Evolutionary conservation across 352 stramenopile genomes (phyloP).

Genomic region (Phytophthora europaea): DNA sequence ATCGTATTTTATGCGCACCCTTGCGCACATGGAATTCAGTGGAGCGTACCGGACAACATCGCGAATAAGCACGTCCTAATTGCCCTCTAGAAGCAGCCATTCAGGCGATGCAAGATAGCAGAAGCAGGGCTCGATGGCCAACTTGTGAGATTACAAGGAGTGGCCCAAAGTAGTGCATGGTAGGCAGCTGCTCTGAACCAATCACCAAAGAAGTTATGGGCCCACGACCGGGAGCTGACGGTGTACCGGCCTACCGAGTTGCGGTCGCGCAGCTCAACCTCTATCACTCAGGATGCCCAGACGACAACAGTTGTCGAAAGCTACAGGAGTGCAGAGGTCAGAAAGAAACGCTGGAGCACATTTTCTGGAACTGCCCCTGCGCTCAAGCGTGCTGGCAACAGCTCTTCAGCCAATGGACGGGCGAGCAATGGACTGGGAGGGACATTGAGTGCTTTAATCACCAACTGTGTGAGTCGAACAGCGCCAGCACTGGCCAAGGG

Average conservation of each 20-base stretch:
- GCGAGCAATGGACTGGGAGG: background rate
- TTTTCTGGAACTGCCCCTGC: background rate
- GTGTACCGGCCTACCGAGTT: background rate
- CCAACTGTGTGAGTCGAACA: background rate
- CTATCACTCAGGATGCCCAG: background rate
- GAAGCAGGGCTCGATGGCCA: too few species aligned
- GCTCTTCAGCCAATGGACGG: background rate
- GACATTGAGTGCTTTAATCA: background rate
- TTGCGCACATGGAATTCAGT: background rate
- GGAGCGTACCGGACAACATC: background rate
- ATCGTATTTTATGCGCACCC: background rate
- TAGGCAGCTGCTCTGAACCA: background rate
- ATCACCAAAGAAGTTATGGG: background rate
- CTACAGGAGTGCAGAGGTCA: background rate
- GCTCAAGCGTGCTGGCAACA: too few species aligned
- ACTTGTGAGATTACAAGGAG: too few species aligned
- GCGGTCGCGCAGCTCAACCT: background rate
- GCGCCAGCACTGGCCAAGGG: background rate
- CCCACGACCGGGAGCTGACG: background rate
- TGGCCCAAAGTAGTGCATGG: background rate
- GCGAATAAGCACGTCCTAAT: background rate
- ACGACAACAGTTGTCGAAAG: background rate
- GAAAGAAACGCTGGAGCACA: background rate
- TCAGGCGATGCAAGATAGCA: too few species aligned
- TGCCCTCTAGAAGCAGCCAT: background rate